phyloP scores from a whole-genome alignment of 352 stramenopile species.

The Thraustotheca clavata region DNA sequence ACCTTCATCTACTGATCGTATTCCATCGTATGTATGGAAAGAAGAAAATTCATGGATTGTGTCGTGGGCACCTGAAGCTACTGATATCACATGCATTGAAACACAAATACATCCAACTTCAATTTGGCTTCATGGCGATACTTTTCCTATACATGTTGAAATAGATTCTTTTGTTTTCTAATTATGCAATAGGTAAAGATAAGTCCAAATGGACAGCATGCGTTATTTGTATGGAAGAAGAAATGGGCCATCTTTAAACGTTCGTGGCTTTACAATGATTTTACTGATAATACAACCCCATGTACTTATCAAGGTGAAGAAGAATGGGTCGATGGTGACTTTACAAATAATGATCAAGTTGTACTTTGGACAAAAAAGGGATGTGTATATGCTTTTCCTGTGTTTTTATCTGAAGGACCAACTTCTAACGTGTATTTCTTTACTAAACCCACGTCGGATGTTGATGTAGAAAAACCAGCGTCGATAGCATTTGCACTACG shows the following conservation, averaged over 20 bases:
- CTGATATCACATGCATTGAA: constrained; percentile 79
- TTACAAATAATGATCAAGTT: constrained; percentile 52
- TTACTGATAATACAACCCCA: constrained; percentile 21
- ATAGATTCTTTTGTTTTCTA: constrained; percentile 55
- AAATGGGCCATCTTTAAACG: constrained; percentile 69
- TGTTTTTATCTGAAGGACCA: constrained; percentile 20
- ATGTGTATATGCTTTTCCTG: constrained; percentile 52
- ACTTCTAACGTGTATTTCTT: background rate
- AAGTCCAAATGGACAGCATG: constrained; percentile 29
- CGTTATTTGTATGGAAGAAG: constrained; percentile 69
- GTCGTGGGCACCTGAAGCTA: constrained; percentile 70
- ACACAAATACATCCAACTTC: constrained; percentile 68
- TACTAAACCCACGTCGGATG: background rate
- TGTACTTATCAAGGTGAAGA: constrained; percentile 22
- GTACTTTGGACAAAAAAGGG: constrained; percentile 61
- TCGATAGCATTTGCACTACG: constrained; percentile 31
- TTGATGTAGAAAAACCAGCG: constrained; percentile 20
- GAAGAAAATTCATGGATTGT: constrained; percentile 79
- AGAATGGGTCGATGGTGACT: constrained; percentile 53
- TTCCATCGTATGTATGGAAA: constrained; percentile 30
- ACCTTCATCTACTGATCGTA: background rate
- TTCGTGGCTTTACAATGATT: constrained; percentile 64
- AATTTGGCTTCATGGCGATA: constrained; percentile 76
- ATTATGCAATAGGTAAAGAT: constrained; percentile 26
- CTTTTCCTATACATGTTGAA: constrained; percentile 79